Base-by-base conservation (phyloP, 2,329 filamentous ascomycete genomes). In the Massarina eburnea region DNA sequence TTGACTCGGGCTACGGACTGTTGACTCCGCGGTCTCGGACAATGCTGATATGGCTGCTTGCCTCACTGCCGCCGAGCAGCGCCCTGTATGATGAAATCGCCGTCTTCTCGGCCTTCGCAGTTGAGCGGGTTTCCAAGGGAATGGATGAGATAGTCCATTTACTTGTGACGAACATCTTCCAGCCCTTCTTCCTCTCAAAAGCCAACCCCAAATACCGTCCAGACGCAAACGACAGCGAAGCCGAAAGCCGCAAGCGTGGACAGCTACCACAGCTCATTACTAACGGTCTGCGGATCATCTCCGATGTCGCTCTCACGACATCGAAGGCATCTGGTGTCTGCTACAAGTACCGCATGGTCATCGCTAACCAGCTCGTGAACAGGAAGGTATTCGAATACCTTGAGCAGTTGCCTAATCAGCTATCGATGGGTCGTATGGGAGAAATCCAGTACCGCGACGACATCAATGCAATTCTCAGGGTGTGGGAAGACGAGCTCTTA, bases 71-170 rank as follows among this genome's bases (percentile, higher is more conserved):
- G 2, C 84, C 82, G 3, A 82, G 89, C 30, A 81, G 84, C 2
- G 86, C 81, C 55, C 76, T 96, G 20, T 81, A 89, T 21, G 89
- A 89, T 61, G 91, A 97, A 61, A 82, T 97, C 36, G 91, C 90
- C 1, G 81, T 91, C 4, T 79, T 96, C 2, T 92, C 91, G 1
- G 81, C 86, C 3, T 96, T 97, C 70, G 91, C 91, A 10, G 90
- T 97, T 45, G 86, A 85, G 2, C 90, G 97, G 66, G 88, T 91
- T 1, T 89, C 86, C 30, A 80, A 84, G 17, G 94, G 91, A 14
- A 88, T 89, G 10, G 88, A 95, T 53, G 94, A 97, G 72, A 86
- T 96, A 27, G 91, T 95, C n/a, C 82, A 92, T 39, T 82, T 95
- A 71, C 84, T 97, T 29, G 81, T 95, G 0, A 79, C 84, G 1